Evolutionary conservation across 768 basidiomycete genomes (phyloP), one percentile per base, ranked within the genome.

Genomic region (Inosperma sp.): DNA sequence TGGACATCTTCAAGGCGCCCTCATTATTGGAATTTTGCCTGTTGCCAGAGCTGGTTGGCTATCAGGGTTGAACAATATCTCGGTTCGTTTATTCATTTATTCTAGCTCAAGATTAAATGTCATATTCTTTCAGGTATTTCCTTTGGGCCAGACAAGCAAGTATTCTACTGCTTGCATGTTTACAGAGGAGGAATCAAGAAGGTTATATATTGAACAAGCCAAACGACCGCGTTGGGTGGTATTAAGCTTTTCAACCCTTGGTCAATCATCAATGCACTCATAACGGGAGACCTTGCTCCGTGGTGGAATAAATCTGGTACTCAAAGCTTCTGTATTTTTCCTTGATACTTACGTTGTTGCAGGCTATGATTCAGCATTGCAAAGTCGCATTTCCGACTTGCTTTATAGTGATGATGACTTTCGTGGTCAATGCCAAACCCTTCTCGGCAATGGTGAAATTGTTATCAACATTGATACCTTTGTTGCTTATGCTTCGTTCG

Each of bases 1-100:
- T 34, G 33, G 16, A 47, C 2, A 36, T 47, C 4, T 36, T 36
- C 5, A 25, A 16, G 46, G 46, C 7, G 33, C 46, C 33, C 21
- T 47, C 22, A 0, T 47, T 17, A 17, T 36, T 13, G 33, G 46
- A 17, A 47, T 47, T 25, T 47, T 47, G 35, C 45, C 3, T 47
- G 14, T 47, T 5, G 33, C 31, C 14, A 46, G 25, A 23, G 45
- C 33, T 34, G 26, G 17, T 23, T 46, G 22, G 21, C 31, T 46
- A 12, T 46, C 31, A 7, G 31, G 44, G 4, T 6, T 34, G 7
- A 44, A 31, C 31, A 33, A 46, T 23, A 2, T 46, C 21, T 22
- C 21, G 31, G 44, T 46, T 46, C 14, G 44, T 46, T 34, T 34
- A 46, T 34, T 46, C 17, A 35, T 47, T 6, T 35, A 47, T 47